These are phyloP conservation scores for Pistacia integerrima DNA, from an alignment of 345 rosid species.

Conservation along the genomic window DNA sequence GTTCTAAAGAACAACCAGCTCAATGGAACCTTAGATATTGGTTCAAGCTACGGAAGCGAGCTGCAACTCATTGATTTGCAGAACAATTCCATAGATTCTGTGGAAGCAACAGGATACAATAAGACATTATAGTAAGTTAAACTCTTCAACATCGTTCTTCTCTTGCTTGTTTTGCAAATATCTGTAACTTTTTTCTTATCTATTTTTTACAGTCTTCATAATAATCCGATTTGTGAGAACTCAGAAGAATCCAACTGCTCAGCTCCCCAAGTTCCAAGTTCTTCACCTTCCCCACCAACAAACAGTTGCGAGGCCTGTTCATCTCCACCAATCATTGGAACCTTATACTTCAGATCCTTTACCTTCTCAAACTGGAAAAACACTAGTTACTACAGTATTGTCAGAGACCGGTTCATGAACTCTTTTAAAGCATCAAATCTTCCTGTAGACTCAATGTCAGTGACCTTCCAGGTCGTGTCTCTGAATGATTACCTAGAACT, in stretches of 20 bases:
- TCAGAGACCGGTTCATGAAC: constrained; percentile 26
- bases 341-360: constrained; percentile 53
- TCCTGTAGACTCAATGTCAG: constrained; percentile 57
- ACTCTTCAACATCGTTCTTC: neutral
- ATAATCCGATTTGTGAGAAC: constrained; percentile 64
- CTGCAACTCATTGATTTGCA: constrained; percentile 61
- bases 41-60: constrained; percentile 39
- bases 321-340: constrained; percentile 66
- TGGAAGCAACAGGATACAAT: constrained; percentile 9
- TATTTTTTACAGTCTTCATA: constrained; percentile 51
- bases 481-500: constrained; percentile 39
- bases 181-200: neutral
- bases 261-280: constrained; percentile 3
- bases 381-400: constrained; percentile 26
- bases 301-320: constrained; percentile 59
- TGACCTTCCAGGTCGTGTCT: constrained; percentile 57
- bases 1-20: constrained; percentile 50
- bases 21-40: constrained; percentile 54
- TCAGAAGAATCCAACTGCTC: constrained; percentile 36
- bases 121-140: constrained; percentile 48
- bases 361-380: constrained; percentile 61
- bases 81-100: constrained; percentile 40
- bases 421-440: constrained; percentile 32
- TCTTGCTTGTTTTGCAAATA: neutral
- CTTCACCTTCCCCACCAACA: constrained; percentile 40